phyloP scores from a whole-genome alignment of 176 grass and related monocot species.

The Melocanna baccifera region DNA sequence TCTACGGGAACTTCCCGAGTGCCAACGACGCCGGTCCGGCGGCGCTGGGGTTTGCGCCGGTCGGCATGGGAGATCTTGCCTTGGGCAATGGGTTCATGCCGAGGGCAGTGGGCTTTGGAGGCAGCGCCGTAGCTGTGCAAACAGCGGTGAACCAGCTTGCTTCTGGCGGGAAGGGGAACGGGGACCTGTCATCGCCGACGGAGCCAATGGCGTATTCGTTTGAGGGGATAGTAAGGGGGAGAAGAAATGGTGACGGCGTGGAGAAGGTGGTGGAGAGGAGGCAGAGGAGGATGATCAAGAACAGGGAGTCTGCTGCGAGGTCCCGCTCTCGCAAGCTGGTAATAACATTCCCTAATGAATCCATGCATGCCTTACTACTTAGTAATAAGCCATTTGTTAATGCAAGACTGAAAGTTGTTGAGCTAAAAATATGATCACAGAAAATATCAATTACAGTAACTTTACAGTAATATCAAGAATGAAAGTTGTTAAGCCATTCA shows the following conservation, averaged over 20 bases:
- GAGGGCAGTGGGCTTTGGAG: slow-evolving; percentile 34
- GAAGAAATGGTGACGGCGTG: slow-evolving; percentile 43
- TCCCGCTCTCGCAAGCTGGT: slow-evolving; percentile 90
- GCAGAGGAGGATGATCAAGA: slow-evolving; percentile 96
- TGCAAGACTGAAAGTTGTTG: background rate
- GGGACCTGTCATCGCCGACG: slow-evolving; percentile 54
- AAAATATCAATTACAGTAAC: background rate
- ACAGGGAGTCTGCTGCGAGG: slow-evolving; percentile 81
- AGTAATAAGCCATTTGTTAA: background rate
- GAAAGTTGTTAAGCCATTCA: no score
- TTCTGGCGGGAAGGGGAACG: slow-evolving; percentile 50
- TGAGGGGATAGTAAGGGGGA: slow-evolving; percentile 53
- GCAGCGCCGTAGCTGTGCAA: slow-evolving; percentile 20
- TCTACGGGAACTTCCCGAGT: slow-evolving; percentile 40
- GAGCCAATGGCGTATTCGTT: slow-evolving; percentile 57
- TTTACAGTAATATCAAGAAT: no score
- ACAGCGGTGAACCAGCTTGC: slow-evolving; percentile 31
- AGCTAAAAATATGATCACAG: background rate
- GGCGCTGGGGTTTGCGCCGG: slow-evolving; percentile 32
- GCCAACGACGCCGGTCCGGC: slow-evolving; percentile 29
- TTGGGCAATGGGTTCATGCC: slow-evolving; percentile 49
- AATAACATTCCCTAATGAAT: background rate
- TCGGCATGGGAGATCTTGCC: slow-evolving; percentile 41
- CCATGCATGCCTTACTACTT: slow-evolving; percentile 5
- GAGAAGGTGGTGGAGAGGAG: slow-evolving; percentile 90